Evolutionary conservation across 306 rosid genomes (phyloP).

Genomic region (Aeschynomene evenia): DNA sequence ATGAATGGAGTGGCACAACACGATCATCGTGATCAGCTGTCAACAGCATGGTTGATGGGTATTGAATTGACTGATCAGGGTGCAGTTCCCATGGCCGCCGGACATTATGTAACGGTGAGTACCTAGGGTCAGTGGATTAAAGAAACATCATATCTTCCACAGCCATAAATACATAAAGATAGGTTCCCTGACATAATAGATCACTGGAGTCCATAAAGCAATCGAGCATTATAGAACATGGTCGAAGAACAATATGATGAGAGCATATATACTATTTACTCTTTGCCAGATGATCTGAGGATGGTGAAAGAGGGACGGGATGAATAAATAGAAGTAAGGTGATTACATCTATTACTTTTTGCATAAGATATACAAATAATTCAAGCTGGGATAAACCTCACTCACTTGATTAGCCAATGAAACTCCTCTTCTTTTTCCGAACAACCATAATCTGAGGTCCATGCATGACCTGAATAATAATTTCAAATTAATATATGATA

Average conservation of each 20-base stretch:
- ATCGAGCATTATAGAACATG: background rate
- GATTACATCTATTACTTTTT: background rate
- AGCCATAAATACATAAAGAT: background rate
- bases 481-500: conserved; percentile 12
- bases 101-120: conserved; percentile 94
- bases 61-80: conserved; percentile 55
- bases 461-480: conserved; percentile 77
- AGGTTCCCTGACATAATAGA: conserved; percentile 9
- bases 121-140: conserved; percentile 47
- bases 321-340: background rate
- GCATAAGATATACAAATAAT: background rate
- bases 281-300: background rate
- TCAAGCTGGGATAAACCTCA: conserved; percentile 15
- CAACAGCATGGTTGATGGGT: conserved; percentile 87
- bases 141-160: conserved; percentile 1
- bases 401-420: conserved; percentile 86
- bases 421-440: conserved; percentile 88
- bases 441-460: conserved; percentile 96
- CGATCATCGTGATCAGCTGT: conserved; percentile 99
- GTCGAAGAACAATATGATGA: conserved; percentile 1
- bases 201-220: conserved; percentile 1
- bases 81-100: conserved; percentile 85
- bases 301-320: background rate
- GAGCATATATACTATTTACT: background rate
- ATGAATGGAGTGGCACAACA: conserved; percentile 87